phyloP scores from a whole-genome alignment of 106 monocot genomes.

The Xerophyta viscosa region DNA sequence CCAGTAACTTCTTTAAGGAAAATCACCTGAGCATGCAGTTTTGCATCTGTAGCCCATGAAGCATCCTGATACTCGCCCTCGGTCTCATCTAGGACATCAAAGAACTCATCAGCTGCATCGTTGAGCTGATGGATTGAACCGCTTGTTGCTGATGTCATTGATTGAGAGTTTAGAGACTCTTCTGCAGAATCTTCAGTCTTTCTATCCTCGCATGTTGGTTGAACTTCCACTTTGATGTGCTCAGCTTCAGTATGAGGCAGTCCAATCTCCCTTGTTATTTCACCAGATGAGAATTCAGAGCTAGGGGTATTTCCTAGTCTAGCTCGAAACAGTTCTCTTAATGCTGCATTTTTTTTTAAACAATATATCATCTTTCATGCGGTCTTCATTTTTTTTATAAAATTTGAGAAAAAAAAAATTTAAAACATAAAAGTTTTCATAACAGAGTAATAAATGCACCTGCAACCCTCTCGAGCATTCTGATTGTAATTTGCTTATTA shows the following conservation, averaged over 20 bases:
- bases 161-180: conserved; percentile 11
- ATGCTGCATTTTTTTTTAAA: conserved; percentile 71
- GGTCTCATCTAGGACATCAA: conserved; percentile 68
- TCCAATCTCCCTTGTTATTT: conserved; percentile 40
- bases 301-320: conserved; percentile 35
- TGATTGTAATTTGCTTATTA: conserved; percentile 60
- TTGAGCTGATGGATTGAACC: conserved; percentile 62
- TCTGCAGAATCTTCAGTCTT: conserved; percentile 22
- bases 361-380: too few relatives aligned
- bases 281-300: conserved; percentile 53
- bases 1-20: not conserved
- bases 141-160: conserved; percentile 15
- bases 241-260: conserved; percentile 33
- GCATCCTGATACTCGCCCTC: conserved; percentile 38
- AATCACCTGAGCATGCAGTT: conserved; percentile 40
- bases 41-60: conserved; percentile 47
- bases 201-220: conserved; percentile 15
- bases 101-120: conserved; percentile 90
- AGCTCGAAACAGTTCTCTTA: conserved; percentile 81
- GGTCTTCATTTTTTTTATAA: too few relatives aligned
- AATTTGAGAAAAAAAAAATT: too few relatives aligned
- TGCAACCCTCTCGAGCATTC: conserved; percentile 90
- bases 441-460: too few relatives aligned
- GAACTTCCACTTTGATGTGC: conserved; percentile 43
- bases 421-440: too few relatives aligned